phyloP scores from a whole-genome alignment of 768 basidiomycete genomes.

The Symmetrospora coprosmae region DNA sequence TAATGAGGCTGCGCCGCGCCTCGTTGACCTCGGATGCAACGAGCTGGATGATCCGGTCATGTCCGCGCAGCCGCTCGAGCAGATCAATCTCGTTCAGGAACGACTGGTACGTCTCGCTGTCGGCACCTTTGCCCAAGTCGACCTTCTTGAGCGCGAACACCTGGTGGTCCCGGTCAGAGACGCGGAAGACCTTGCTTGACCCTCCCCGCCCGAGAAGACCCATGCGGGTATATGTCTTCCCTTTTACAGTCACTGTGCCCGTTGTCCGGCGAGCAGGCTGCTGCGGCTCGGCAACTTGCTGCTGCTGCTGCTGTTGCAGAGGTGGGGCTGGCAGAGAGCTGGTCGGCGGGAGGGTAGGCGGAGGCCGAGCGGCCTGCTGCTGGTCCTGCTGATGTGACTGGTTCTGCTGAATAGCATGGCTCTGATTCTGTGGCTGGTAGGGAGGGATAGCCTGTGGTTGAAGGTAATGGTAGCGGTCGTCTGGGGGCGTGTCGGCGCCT shows the following conservation, averaged over 20 bases:
- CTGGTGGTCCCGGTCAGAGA: constrained; percentile 59
- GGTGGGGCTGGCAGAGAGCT: background rate
- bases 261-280: constrained; percentile 2
- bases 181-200: constrained; percentile 86
- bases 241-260: constrained; percentile 27
- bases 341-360: constrained; percentile 5
- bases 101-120: constrained; percentile 71
- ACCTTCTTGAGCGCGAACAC: constrained; percentile 87
- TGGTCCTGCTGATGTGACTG: background rate
- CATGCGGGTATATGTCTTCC: constrained; percentile 29
- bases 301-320: background rate
- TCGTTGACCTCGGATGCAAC: constrained; percentile 82
- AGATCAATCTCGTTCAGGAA: constrained; percentile 95
- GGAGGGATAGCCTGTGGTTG: background rate
- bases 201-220: constrained; percentile 71
- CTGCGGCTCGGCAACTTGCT: constrained; percentile 4
- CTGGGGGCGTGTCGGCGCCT: constrained; percentile 16
- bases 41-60: constrained; percentile 76
- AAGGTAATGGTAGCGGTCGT: background rate
- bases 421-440: background rate
- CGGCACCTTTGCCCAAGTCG: constrained; percentile 63
- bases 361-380: constrained; percentile 5
- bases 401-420: background rate
- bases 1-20: constrained; percentile 57
- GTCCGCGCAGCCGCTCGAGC: constrained; percentile 83